Base-by-base conservation (phyloP, 140 eudicot genomes). In the Ambrosia hybrid region DNA sequence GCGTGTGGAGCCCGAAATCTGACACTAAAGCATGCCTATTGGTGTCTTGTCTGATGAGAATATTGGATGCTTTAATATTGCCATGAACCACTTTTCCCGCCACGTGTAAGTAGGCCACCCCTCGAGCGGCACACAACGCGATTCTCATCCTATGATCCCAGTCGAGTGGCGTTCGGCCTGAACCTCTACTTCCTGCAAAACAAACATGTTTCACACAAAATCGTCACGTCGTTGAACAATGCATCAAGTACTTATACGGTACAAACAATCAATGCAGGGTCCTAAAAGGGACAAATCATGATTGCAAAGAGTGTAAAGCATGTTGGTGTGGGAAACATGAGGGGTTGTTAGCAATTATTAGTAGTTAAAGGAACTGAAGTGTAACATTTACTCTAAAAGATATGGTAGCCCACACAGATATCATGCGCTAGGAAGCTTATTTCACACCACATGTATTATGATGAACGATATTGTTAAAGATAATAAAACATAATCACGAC, bases 31-130 rank as follows among this genome's bases (percentile, higher is more conserved):
- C 87, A 36, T 83, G 92, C n/a, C 74, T 73, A 73, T 84, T 73
- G 34, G 83, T 77, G 65, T 83, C 90, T 71, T 84, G 89, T 57
- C 80, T 86, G 49, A 93, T 85, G 77, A 93, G 97, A 59, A 90
- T 53, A 74, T 93, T 93, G 60, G 99, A 93, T 4, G 99, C 81
- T 41, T 93, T 93, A n/a, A 93, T 93, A 86, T 93, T 93, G 55
- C 99, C 99, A 36, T 93, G 98, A 75, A 88, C 94, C 41, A 93
- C 80, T 51, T 86, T 90, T 34, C 87, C 92, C 0, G 90, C 78
- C 43, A 83, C 87, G 33, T 93, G 99, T 39, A 93, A 79, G 83
- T 90, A 78, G 3, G 91, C 82, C 3, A 90, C 73, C 0, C 97
- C 99, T 45, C 78, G 72, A 4, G 97, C 99, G 2, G 97, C 86